Evolutionary conservation across 2,329 filamentous ascomycete genomes (phyloP).

Genomic region (Coniochaeta pulveracea): DNA sequence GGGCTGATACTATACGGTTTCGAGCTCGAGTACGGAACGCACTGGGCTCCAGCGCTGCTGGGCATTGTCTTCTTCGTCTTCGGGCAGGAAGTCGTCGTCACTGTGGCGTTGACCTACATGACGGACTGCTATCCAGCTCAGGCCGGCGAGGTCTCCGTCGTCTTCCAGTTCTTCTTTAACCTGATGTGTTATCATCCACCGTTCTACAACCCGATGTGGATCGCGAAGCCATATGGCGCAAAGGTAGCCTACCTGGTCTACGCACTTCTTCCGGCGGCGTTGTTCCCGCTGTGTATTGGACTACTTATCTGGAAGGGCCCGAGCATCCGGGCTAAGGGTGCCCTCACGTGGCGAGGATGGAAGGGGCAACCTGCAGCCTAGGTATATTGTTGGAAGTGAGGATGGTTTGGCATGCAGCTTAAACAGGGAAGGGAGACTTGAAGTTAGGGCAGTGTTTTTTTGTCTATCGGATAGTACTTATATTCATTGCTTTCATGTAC

Average conservation of each 20-base stretch:
- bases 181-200: conserved; percentile 10
- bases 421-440: too few relatives aligned
- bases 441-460: too few relatives aligned
- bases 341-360: too few relatives aligned
- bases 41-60: conserved; percentile 6
- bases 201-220: conserved; percentile 10
- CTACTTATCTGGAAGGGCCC: conserved; percentile 9
- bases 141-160: conserved; percentile 9
- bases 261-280: conserved; percentile 6
- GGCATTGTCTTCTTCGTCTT: conserved; percentile 7
- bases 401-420: too few relatives aligned
- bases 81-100: conserved; percentile 9
- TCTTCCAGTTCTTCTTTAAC: conserved; percentile 12
- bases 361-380: too few relatives aligned
- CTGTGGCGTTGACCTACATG: conserved; percentile 11
- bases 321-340: conserved; percentile 7
- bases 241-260: conserved; percentile 9
- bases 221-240: conserved; percentile 5
- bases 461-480: too few relatives aligned
- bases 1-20: conserved; percentile 9
- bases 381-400: too few relatives aligned
- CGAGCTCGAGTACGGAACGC: conserved; percentile 5
- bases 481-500: too few relatives aligned
- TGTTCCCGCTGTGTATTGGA: conserved; percentile 7
- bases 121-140: conserved; percentile 9